phyloP scores from a whole-genome alignment of 805 yeast genomes.

The Saccharomycopsis synnaedendra region DNA sequence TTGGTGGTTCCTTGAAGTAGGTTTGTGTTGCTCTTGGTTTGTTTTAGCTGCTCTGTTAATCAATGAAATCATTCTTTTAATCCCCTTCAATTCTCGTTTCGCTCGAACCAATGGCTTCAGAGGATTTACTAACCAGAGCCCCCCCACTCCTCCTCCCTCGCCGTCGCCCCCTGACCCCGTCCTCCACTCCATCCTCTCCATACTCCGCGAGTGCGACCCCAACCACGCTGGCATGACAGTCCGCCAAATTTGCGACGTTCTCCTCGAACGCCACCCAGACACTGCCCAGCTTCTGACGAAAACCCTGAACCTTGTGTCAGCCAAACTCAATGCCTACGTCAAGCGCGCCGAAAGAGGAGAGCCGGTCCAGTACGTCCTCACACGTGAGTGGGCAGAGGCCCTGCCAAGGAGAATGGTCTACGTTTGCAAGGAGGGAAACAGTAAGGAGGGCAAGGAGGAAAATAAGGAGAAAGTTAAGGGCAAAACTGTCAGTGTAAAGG shows the following conservation, averaged over 20 bases:
- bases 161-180: too few species aligned
- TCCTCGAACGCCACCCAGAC: slow-evolving; percentile 67
- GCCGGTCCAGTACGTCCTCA: slow-evolving; percentile 58
- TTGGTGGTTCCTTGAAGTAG: too few species aligned
- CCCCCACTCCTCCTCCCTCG: too few species aligned
- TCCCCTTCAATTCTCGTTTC: too few species aligned
- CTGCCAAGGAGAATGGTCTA: slow-evolving; percentile 85
- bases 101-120: too few species aligned
- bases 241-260: slow-evolving; percentile 70
- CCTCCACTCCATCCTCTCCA: too few species aligned
- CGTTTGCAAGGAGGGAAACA: slow-evolving; percentile 58
- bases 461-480: slow-evolving; percentile 19
- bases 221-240: slow-evolving; percentile 63
- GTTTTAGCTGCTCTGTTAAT: too few species aligned
- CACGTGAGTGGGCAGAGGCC: slow-evolving; percentile 87
- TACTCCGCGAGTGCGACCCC: too few species aligned
- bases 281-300: slow-evolving; percentile 75
- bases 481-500: background rate
- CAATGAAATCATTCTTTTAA: too few species aligned
- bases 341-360: slow-evolving; percentile 82
- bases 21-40: too few species aligned
- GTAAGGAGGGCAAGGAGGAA: background rate
- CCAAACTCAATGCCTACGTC: slow-evolving; percentile 76
- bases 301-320: slow-evolving; percentile 70
- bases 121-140: too few species aligned